phyloP scores from a whole-genome alignment of 306 rosid species.

The Cicer yamashitae region DNA sequence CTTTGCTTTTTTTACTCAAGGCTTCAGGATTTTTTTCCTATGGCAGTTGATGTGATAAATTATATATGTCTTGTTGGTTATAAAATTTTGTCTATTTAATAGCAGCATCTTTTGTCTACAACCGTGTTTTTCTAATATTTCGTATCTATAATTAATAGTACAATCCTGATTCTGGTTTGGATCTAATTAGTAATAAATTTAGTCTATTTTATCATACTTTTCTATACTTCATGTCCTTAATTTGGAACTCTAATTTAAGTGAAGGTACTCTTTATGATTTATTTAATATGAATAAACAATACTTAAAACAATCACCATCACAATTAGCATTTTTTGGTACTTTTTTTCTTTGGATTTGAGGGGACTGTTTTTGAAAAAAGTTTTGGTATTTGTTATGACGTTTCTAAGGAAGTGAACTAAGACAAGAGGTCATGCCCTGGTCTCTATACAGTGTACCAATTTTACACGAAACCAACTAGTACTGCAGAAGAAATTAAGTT shows the following conservation, averaged over 20 bases:
- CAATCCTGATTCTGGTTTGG: background rate
- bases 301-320: constrained; percentile 17
- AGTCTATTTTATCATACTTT: background rate
- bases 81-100: background rate
- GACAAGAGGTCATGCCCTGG: background rate
- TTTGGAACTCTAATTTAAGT: background rate
- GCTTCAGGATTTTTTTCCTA: constrained; percentile 45
- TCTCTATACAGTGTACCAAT: background rate
- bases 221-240: background rate
- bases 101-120: constrained; percentile 4
- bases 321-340: background rate
- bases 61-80: background rate
- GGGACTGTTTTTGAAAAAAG: background rate
- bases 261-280: background rate
- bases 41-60: constrained; percentile 31
- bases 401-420: background rate
- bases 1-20: constrained; percentile 51
- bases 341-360: background rate
- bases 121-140: background rate
- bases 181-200: background rate
- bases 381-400: background rate
- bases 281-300: background rate
- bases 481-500: background rate
- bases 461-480: background rate
- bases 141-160: background rate